phyloP scores from a whole-genome alignment of 75 land plant species.

The Pinus albicaulis region DNA sequence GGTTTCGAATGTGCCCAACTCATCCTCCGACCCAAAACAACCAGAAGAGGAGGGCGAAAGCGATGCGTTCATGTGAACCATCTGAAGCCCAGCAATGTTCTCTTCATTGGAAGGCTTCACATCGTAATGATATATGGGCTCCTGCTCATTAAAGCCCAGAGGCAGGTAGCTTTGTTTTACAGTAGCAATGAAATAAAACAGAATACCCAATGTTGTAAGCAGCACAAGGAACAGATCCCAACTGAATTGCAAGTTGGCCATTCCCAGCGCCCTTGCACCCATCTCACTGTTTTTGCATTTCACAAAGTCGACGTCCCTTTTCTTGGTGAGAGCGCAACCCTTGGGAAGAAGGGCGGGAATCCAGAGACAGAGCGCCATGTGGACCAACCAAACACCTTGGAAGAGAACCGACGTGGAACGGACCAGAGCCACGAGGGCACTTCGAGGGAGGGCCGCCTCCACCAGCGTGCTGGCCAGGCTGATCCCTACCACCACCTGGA shows the following conservation, averaged over 20 bases:
- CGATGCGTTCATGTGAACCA: too few relatives aligned
- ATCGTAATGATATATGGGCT: too few relatives aligned
- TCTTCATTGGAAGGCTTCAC: too few relatives aligned
- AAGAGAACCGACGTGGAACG: conserved; percentile 36
- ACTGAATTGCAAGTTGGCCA: conserved; percentile 63
- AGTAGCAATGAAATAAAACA: not conserved
- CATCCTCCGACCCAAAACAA: too few relatives aligned
- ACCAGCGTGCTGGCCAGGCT: conserved; percentile 30
- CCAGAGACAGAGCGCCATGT: conserved; percentile 77
- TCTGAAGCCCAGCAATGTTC: too few relatives aligned
- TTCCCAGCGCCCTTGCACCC: conserved; percentile 47
- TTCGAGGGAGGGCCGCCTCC: conserved; percentile 21
- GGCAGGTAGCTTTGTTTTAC: too few relatives aligned
- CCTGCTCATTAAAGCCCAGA: too few relatives aligned
- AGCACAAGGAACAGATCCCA: conserved; percentile 42
- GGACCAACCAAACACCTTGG: conserved; percentile 63
- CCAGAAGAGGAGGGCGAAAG: too few relatives aligned
- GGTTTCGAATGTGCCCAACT: too few relatives aligned
- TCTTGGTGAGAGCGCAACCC: conserved; percentile 46
- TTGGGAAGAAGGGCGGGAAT: conserved; percentile 41
- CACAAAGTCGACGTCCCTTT: conserved; percentile 46
- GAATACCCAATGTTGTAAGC: conserved; percentile 2
- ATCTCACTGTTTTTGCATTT: conserved; percentile 26
- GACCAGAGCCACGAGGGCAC: conserved; percentile 39
- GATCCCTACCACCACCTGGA: conserved; percentile 46